Evolutionary conservation across 306 rosid genomes (phyloP).

Genomic region (Quercus parvula): DNA sequence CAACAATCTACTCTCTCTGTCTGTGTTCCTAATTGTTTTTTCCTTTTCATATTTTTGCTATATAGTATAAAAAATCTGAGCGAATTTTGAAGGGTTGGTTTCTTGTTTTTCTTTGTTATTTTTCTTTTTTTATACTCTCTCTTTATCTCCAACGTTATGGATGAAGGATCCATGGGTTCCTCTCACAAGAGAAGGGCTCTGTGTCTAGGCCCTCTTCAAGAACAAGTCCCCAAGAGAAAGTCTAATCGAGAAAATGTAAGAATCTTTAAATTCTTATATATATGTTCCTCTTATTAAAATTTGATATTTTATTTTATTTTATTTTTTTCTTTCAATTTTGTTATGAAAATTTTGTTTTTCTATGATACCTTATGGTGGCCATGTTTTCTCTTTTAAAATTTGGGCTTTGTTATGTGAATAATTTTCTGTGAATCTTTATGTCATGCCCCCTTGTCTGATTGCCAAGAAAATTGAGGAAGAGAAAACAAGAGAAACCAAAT

Average conservation of each 20-base stretch:
- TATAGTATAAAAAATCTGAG: background rate
- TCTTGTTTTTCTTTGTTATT: background rate
- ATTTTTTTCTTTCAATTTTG: background rate
- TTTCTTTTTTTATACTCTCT: background rate
- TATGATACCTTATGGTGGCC: background rate
- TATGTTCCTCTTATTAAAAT: too few relatives aligned
- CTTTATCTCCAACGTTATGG: constrained; percentile 14
- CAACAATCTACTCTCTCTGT: background rate
- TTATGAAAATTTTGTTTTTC: background rate
- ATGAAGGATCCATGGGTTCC: constrained; percentile 25
- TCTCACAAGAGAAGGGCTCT: constrained; percentile 10
- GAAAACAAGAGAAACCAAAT: too few relatives aligned
- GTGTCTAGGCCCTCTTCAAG: constrained; percentile 7
- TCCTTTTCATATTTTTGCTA: background rate
- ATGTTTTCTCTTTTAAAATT: too few relatives aligned
- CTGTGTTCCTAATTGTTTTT: background rate
- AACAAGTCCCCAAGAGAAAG: constrained; percentile 26
- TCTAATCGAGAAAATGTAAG: constrained; percentile 31
- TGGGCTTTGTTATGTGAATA: too few relatives aligned
- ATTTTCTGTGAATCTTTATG: too few relatives aligned
- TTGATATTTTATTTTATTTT: too few relatives aligned
- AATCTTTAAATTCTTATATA: background rate
- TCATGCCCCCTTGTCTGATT: too few relatives aligned
- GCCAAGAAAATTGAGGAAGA: too few relatives aligned
- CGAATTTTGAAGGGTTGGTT: background rate